Percentiles rank a stretch among this genome's conserved stretches.
Evolutionary conservation across 257 asterid species (phyloP).

Genomic region (Ligustrum vulgare): DNA sequence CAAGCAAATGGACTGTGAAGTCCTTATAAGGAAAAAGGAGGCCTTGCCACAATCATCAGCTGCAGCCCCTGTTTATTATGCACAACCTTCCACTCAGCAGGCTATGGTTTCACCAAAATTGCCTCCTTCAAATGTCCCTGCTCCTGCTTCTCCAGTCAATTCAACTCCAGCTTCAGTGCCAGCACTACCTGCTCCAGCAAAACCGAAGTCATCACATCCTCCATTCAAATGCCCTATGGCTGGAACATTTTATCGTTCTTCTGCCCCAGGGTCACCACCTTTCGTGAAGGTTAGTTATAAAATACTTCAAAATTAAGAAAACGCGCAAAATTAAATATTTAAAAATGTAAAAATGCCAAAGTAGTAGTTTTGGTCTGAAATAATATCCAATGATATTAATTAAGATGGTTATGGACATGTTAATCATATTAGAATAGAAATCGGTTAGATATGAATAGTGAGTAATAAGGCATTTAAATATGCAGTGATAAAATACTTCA

Average conservation of each 20-base stretch:
- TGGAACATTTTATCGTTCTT: conserved; percentile 59
- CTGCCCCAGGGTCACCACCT: conserved; percentile 67
- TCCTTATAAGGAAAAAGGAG: conserved; percentile 57
- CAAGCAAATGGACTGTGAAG: conserved; percentile 52
- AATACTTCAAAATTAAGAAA: neutral
- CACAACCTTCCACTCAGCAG: conserved; percentile 40
- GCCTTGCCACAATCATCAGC: conserved; percentile 49
- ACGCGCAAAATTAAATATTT: neutral
- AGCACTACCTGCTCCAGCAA: conserved; percentile 39
- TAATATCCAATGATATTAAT: neutral
- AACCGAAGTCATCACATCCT: conserved; percentile 57
- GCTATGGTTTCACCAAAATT: conserved; percentile 34
- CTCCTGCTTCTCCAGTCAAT: conserved; percentile 30
- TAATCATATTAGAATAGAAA: neutral
- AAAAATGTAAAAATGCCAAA: neutral
- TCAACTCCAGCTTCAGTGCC: conserved; percentile 34
- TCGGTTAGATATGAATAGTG: neutral
- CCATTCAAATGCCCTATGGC: conserved; percentile 73
- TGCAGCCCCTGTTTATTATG: conserved; percentile 31
- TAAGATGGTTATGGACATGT: neutral
- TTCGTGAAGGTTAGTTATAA: conserved; percentile 57
- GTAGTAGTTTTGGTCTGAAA: neutral
- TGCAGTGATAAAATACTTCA: neutral
- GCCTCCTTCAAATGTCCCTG: conserved; percentile 34
- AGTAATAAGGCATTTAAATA: neutral